Evolutionary conservation across 306 rosid species (phyloP).

Genomic region (Begonia fuchsioides): DNA sequence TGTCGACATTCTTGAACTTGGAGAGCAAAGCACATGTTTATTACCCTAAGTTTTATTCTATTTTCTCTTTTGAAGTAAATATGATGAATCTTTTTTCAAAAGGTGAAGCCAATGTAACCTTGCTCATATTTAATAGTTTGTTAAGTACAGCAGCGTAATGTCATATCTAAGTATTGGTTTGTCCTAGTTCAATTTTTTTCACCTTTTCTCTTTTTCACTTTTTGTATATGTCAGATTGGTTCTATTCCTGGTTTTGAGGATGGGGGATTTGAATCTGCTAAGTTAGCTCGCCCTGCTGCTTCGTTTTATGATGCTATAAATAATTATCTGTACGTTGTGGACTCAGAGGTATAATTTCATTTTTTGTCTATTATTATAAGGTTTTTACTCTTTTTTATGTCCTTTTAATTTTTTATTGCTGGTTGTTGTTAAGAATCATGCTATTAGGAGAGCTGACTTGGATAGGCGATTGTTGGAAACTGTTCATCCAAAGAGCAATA

Average conservation of each 20-base stretch:
- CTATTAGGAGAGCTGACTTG: slow-evolving; percentile 82
- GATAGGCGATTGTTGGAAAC: slow-evolving; percentile 51
- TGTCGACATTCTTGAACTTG: too few relatives aligned
- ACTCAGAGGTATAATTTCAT: slow-evolving; percentile 65
- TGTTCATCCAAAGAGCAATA: slow-evolving; percentile 34
- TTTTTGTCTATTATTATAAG: neutral
- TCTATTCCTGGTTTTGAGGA: slow-evolving; percentile 92
- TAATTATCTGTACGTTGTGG: slow-evolving; percentile 74
- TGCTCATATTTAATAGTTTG: too few relatives aligned
- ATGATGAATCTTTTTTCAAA: too few relatives aligned
- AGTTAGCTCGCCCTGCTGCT: slow-evolving; percentile 76
- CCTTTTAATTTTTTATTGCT: slow-evolving; percentile 2
- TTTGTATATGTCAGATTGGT: slow-evolving; percentile 45
- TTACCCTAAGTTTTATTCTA: too few relatives aligned
- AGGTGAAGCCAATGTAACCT: too few relatives aligned
- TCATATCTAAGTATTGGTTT: too few relatives aligned
- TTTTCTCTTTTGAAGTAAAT: too few relatives aligned
- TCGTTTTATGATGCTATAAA: slow-evolving; percentile 50
- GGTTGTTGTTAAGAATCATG: slow-evolving; percentile 57
- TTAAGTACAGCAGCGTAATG: too few relatives aligned
- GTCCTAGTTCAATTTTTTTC: too few relatives aligned
- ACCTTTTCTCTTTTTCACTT: too few relatives aligned
- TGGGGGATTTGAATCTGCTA: slow-evolving; percentile 74
- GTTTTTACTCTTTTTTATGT: neutral
- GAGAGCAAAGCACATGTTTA: too few relatives aligned